These are phyloP conservation scores for Aspergillaceae sp. DNA, from an alignment of 2,329 filamentous ascomycete species.

Conservation along the genomic window DNA sequence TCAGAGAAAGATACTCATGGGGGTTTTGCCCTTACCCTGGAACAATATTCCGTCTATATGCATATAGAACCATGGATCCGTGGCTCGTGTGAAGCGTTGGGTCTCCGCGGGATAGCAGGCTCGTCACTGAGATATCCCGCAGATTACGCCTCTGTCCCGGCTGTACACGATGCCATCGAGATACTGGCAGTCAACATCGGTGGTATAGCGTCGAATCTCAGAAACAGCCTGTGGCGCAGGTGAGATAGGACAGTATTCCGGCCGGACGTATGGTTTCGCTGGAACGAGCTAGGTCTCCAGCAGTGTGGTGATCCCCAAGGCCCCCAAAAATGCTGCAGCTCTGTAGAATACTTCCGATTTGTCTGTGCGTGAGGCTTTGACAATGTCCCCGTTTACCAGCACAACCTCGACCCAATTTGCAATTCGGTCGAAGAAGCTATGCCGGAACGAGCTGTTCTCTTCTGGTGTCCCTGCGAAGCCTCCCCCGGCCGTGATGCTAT, in stretches of 20 bases:
- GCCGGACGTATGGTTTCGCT: constrained; percentile 48
- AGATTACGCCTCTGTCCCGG: constrained; percentile 47
- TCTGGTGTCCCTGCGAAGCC: constrained; percentile 57
- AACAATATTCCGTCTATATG: constrained; percentile 36
- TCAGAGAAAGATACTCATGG: constrained; percentile 10
- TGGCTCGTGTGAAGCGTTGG: constrained; percentile 45
- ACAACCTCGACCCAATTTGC: constrained; percentile 55
- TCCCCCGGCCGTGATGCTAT: constrained; percentile 56
- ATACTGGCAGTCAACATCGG: constrained; percentile 45
- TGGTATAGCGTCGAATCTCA: constrained; percentile 39
- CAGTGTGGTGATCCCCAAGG: constrained; percentile 50
- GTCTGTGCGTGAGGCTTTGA: constrained; percentile 39
- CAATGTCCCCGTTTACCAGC: constrained; percentile 47
- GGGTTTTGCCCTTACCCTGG: neutral
- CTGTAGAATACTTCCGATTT: constrained; percentile 48
- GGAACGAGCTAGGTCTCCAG: constrained; percentile 50
- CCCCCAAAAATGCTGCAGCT: constrained; percentile 51
- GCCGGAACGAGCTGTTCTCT: constrained; percentile 56
- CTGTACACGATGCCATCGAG: constrained; percentile 59
- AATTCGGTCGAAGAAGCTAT: constrained; percentile 57
- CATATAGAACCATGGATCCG: constrained; percentile 65
- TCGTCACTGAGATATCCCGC: constrained; percentile 43
- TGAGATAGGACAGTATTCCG: constrained; percentile 51
- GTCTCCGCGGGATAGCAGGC: constrained; percentile 37
- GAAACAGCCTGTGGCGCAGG: constrained; percentile 41